Evolutionary conservation across 2,329 filamentous ascomycete species (phyloP).

Genomic region (Dothistroma pini): DNA sequence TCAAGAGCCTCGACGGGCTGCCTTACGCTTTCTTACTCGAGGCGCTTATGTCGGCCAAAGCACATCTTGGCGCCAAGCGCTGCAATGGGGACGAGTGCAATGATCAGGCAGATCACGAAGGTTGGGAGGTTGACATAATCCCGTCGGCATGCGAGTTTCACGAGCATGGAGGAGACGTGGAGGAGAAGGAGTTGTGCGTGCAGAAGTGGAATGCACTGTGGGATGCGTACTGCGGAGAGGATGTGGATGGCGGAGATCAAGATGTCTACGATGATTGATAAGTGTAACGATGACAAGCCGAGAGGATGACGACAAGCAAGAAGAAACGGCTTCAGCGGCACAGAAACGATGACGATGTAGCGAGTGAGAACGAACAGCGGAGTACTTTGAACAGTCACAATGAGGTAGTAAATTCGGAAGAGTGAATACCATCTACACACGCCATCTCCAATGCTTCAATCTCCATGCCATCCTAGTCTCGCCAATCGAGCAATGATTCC

Average conservation of each 20-base stretch:
- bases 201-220: background rate
- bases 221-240: background rate
- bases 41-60: background rate
- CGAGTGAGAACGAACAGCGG: too few relatives aligned
- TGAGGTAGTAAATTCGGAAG: background rate
- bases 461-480: background rate
- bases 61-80: background rate
- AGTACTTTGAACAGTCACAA: too few relatives aligned
- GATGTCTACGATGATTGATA: too few relatives aligned
- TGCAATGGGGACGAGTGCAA: background rate
- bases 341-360: too few relatives aligned
- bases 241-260: background rate
- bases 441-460: background rate
- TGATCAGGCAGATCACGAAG: background rate
- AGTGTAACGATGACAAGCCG: too few relatives aligned
- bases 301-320: background rate
- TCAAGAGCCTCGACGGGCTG: background rate
- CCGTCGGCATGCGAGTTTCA: background rate
- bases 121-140: background rate
- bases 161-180: constrained; percentile 8
- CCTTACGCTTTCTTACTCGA: background rate
- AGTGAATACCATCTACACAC: background rate
- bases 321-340: too few relatives aligned
- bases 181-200: constrained; percentile 1
- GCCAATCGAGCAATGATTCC: background rate